phyloP scores from a whole-genome alignment of 805 yeast species.

The Lipomyces anomalus region DNA sequence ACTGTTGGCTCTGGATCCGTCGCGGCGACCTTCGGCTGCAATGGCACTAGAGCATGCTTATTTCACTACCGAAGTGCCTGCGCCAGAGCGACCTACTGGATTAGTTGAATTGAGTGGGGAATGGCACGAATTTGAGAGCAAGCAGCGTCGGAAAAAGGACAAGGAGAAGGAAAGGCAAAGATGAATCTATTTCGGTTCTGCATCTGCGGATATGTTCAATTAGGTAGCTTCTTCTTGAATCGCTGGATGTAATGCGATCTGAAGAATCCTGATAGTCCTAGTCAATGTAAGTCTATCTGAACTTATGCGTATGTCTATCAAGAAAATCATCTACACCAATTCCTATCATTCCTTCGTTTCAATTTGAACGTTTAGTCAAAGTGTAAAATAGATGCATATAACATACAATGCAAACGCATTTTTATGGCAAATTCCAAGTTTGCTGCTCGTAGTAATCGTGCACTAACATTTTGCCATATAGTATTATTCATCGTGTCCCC shows the following conservation, averaged over 20 bases:
- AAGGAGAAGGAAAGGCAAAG: constrained; percentile 8
- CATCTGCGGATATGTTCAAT: neutral
- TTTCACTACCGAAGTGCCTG: constrained; percentile 60
- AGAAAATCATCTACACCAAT: too few species aligned
- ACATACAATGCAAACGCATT: too few species aligned
- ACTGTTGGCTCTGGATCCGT: constrained; percentile 65
- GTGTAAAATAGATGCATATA: too few species aligned
- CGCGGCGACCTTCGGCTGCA: constrained; percentile 56
- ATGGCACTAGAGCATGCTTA: constrained; percentile 67
- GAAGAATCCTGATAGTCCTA: too few species aligned
- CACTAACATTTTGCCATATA: constrained; percentile 2
- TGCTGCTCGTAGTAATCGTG: too few species aligned
- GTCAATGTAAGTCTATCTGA: too few species aligned
- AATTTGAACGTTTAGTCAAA: too few species aligned
- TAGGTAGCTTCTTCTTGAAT: neutral
- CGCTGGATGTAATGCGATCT: too few species aligned
- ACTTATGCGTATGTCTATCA: too few species aligned
- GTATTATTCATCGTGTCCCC: constrained; percentile 7
- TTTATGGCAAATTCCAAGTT: too few species aligned
- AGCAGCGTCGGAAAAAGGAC: constrained; percentile 50
- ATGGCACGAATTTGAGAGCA: constrained; percentile 97
- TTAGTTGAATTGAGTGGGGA: constrained; percentile 64
- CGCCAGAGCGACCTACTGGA: constrained; percentile 50
- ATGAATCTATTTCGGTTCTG: too few species aligned
- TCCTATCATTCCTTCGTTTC: too few species aligned